These are phyloP conservation scores for Poa annua DNA, from an alignment of 176 grass and related monocot genomes.

Conservation along the genomic window DNA sequence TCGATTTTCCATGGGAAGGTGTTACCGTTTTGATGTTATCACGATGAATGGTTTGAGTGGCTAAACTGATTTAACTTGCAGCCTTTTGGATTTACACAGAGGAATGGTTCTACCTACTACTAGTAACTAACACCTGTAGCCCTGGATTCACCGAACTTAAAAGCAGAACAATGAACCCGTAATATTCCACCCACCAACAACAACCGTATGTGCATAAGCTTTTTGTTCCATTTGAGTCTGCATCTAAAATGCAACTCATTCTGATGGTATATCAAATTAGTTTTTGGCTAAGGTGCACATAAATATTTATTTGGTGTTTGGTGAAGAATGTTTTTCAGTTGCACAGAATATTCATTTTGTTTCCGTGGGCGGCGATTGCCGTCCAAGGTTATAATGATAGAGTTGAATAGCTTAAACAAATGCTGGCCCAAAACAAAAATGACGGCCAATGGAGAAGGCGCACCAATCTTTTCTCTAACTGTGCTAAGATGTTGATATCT, in stretches of 20 bases:
- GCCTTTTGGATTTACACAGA: not conserved
- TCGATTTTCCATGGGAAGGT: not conserved
- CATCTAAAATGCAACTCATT: constrained; percentile 11
- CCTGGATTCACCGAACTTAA: not conserved
- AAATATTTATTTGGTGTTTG: constrained; percentile 23
- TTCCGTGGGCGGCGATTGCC: constrained; percentile 2
- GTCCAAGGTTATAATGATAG: not conserved
- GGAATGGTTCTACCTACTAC: not conserved
- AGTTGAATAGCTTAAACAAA: constrained; percentile 20
- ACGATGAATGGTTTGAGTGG: not conserved
- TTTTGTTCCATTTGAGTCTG: constrained; percentile 6
- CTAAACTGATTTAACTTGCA: not conserved
- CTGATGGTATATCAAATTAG: not conserved
- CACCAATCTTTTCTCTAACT: constrained; percentile 18
- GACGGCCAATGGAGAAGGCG: not conserved
- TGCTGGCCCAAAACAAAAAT: constrained; percentile 9
- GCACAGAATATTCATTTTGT: not conserved
- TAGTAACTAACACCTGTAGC: not conserved
- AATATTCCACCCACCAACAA: not conserved
- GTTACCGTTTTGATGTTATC: not conserved
- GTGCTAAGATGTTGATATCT: constrained; percentile 34
- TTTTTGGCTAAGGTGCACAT: not conserved
- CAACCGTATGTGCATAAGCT: not conserved
- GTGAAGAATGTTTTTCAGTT: constrained; percentile 35
- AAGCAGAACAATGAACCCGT: not conserved